A percentile compares a stretch with the other conserved stretches of the same genome.
These are phyloP conservation scores for Globisporangium carolinianum DNA, from an alignment of 352 stramenopile species.

Conservation along the genomic window DNA sequence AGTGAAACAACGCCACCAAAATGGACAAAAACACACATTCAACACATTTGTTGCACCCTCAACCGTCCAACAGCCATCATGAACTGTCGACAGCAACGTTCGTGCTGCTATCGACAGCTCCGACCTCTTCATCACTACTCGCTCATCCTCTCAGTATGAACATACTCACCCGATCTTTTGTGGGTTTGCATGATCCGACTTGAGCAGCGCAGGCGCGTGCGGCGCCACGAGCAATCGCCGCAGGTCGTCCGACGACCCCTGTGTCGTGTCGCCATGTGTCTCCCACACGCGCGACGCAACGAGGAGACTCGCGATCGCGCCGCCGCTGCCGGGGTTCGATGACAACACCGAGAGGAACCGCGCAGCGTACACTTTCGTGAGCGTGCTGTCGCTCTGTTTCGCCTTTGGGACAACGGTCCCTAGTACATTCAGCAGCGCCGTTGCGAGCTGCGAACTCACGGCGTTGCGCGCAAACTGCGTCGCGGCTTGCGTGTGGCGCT, in stretches of 20 bases:
- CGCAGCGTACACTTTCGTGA: constrained; percentile 79
- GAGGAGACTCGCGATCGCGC: constrained; percentile 72
- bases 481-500: constrained; percentile 78
- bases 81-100: no score
- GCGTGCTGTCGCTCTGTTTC: constrained; percentile 66
- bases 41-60: no score
- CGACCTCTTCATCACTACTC: background rate
- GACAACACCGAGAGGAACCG: constrained; percentile 78
- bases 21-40: no score
- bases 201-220: constrained; percentile 68
- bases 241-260: constrained; percentile 75
- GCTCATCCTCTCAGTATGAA: background rate
- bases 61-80: no score
- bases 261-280: constrained; percentile 73
- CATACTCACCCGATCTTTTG: constrained; percentile 65
- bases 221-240: constrained; percentile 66
- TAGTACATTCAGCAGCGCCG: constrained; percentile 74
- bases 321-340: constrained; percentile 78
- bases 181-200: constrained; percentile 75
- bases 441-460: constrained; percentile 72
- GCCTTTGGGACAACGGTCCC: constrained; percentile 77
- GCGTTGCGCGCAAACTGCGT: constrained; percentile 80
- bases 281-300: constrained; percentile 79
- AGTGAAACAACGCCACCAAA: no score
- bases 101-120: no score